Evolutionary conservation across 495 filamentous ascomycete genomes (phyloP).

Genomic region (Lasiosphaeria hispida): DNA sequence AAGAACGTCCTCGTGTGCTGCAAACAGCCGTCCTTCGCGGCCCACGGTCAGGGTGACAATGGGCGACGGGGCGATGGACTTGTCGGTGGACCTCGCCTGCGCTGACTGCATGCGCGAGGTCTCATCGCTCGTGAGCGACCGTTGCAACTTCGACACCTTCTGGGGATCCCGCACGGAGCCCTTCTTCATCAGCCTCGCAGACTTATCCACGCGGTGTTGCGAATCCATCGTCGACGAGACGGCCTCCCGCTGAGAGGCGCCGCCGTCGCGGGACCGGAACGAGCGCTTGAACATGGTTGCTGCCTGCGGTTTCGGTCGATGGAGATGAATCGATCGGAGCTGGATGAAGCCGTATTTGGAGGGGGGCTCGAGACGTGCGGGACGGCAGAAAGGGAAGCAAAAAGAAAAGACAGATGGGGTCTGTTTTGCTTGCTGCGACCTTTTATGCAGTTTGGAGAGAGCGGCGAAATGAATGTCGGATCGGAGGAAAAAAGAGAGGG

Average conservation of each 20-base stretch:
- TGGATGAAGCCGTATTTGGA: slow-evolving; percentile 17
- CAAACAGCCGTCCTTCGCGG: slow-evolving; percentile 79
- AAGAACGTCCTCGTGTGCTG: slow-evolving; percentile 85
- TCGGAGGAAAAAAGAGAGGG: slow-evolving; percentile 27
- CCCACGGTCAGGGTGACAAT: slow-evolving; percentile 84
- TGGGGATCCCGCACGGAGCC: slow-evolving; percentile 63
- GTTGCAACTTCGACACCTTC: slow-evolving; percentile 72
- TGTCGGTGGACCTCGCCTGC: slow-evolving; percentile 49
- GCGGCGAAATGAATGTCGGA: slow-evolving; percentile 45
- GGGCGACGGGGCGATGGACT: slow-evolving; percentile 55
- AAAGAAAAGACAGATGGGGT: slow-evolving; percentile 25
- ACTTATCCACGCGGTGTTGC: slow-evolving; percentile 69
- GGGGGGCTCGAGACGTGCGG: slow-evolving; percentile 31
- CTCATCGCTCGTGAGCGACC: slow-evolving; percentile 39
- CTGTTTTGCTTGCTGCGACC: slow-evolving; percentile 17
- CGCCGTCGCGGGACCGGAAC: slow-evolving; percentile 61
- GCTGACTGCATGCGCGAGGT: slow-evolving; percentile 23
- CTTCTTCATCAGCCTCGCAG: slow-evolving; percentile 70
- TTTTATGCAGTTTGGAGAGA: slow-evolving; percentile 38
- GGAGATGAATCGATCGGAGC: slow-evolving; percentile 17
- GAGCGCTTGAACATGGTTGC: slow-evolving; percentile 80
- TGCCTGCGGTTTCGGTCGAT: slow-evolving; percentile 29
- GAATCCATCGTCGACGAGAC: slow-evolving; percentile 33
- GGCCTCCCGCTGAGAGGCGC: slow-evolving; percentile 33
- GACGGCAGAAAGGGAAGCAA: slow-evolving; percentile 29